Conservation (phyloP, 2,329 filamentous ascomycete genomes). For the Xenoacremonium recifei region DNA sequence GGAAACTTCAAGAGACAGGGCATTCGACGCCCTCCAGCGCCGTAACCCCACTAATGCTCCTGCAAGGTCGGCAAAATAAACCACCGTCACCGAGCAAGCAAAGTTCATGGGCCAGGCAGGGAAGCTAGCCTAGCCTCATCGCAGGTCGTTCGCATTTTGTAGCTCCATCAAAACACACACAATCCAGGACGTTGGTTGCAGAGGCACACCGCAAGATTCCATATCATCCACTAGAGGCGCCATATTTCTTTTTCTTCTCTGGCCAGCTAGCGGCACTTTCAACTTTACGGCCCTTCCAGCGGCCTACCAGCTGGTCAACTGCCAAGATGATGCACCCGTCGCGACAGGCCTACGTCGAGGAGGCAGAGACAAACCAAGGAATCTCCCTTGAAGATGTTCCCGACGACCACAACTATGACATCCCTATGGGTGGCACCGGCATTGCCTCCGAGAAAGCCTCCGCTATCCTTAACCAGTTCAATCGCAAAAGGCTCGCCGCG, state of each 20-base stretch:
- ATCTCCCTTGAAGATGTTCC: conserved; percentile 52
- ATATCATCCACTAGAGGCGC: too few relatives aligned
- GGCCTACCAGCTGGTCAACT: neutral
- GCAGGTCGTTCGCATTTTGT: too few relatives aligned
- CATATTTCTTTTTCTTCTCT: too few relatives aligned
- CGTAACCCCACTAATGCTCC: neutral
- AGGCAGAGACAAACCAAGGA: conserved; percentile 58
- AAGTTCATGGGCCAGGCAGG: conserved; percentile 22
- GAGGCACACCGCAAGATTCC: too few relatives aligned
- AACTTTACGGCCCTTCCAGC: neutral
- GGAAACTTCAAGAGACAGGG: too few relatives aligned
- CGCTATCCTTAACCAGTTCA: conserved; percentile 82
- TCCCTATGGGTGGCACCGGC: conserved; percentile 63
- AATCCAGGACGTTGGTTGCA: too few relatives aligned
- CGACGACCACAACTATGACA: conserved; percentile 79
- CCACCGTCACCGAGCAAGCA: conserved; percentile 18
- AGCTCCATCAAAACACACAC: too few relatives aligned
- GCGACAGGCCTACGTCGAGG: conserved; percentile 91
- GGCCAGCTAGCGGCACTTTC: too few relatives aligned
- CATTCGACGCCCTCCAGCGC: conserved; percentile 1
- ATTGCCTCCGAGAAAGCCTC: conserved; percentile 79
- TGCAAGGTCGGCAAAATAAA: conserved; percentile 26
- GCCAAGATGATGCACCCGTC: conserved; percentile 75
- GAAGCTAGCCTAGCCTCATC: too few relatives aligned
- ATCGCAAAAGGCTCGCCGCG: conserved; percentile 84